Percentiles rank a stretch among this genome's conserved stretches.
phyloP scores from a whole-genome alignment of 2,329 filamentous ascomycete genomes.

The Ophiostoma populinum region DNA sequence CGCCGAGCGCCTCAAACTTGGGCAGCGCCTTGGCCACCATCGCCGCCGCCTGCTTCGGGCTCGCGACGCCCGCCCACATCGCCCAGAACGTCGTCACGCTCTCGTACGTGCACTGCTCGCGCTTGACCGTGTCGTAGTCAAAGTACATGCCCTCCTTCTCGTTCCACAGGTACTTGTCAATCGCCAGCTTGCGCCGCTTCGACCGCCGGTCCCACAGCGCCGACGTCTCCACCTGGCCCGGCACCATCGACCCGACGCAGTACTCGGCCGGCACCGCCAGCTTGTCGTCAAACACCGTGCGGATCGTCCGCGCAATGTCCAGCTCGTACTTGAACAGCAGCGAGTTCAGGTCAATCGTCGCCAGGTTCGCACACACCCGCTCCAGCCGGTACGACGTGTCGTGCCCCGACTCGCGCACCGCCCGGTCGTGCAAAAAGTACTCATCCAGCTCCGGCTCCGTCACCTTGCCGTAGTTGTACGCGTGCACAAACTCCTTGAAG shows the following conservation, averaged over 20 bases:
- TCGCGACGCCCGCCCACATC: conserved; percentile 83
- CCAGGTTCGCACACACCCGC: conserved; percentile 69
- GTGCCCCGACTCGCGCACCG: conserved; percentile 89
- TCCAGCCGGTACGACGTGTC: conserved; percentile 93
- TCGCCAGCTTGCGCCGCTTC: conserved; percentile 63
- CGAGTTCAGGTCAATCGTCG: conserved; percentile 88
- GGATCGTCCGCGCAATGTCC: conserved; percentile 78
- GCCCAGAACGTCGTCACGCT: conserved; percentile 92
- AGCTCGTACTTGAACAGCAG: conserved; percentile 93
- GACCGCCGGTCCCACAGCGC: conserved; percentile 81
- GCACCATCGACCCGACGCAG: conserved; percentile 47
- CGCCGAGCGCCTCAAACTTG: conserved; percentile 74
- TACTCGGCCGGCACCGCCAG: conserved; percentile 73
- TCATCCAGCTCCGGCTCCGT: conserved; percentile 78
- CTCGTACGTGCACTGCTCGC: conserved; percentile 71
- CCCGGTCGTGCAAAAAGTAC: conserved; percentile 91
- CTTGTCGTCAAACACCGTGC: conserved; percentile 65
- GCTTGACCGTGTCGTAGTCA: conserved; percentile 78
- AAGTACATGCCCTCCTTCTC: conserved; percentile 91
- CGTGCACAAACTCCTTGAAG: conserved; percentile 70
- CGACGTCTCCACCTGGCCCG: conserved; percentile 62
- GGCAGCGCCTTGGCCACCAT: conserved; percentile 72
- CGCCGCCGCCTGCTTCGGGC: conserved; percentile 67
- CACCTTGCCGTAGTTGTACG: conserved; percentile 67
- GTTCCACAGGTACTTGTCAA: conserved; percentile 91